Base-by-base conservation (phyloP, 2,329 filamentous ascomycete species). In the Plectosphaerella cucumerina region DNA sequence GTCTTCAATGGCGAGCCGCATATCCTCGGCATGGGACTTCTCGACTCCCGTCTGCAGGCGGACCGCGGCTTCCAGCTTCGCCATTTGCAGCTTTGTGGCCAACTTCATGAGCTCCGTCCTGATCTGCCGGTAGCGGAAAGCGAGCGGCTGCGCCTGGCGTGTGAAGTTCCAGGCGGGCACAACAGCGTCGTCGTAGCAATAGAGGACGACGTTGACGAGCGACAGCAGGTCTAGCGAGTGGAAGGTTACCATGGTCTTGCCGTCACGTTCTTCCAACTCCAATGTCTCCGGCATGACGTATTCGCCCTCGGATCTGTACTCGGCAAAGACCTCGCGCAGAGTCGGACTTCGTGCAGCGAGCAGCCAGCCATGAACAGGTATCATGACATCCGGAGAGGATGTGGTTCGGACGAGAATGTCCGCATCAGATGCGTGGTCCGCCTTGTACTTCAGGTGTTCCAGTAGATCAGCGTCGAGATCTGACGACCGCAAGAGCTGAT, bases 91-190 rank as follows among this genome's bases (percentile, higher is more conserved):
- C 50, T 80, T 80, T 1, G 81, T 81, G 10, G 89, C 87, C n/a
- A 92, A 60, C 57, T 85, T 93, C 86, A 96, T 94, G n/a, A 97
- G 72, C 62, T 97, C 93, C 1, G 76, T 79, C 18, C 93, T 85
- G 17, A 96, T 78, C 60, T 92, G 85, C 21, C 91, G 87, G 65
- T 90, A 96, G 39, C 88, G 80, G 59, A 81, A 79, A 0, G 89
- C 86, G 63, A 86, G 73, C 11, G 81, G 71, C 3, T 85, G 81
- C 18, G 82, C 80, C 55, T 85, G 80, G 6, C 80, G 82, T 5
- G 86, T 86, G 55, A 87, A 85, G 57, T 92, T 89, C 94, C 94
- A 97, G 17, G 92, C 87, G 53, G 94, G 90, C 31, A 96, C 77
- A 15, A 92, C 72, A 4, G 75, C 76, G 62, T 97, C 94, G 6